Conservation (phyloP, 805 yeast genomes). For the Candida loeiensis region DNA sequence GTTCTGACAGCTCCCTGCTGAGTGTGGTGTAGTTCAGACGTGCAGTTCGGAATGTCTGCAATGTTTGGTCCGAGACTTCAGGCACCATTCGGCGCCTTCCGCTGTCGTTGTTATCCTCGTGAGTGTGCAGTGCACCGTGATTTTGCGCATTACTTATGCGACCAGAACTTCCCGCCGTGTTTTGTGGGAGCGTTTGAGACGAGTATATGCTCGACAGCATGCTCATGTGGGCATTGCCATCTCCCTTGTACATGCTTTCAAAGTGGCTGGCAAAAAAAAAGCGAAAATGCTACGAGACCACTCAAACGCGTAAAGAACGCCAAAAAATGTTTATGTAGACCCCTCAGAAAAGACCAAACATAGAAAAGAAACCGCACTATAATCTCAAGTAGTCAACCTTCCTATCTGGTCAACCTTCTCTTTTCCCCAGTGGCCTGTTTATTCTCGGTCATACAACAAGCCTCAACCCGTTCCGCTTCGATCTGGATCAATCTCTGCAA, state of each 20-base stretch:
- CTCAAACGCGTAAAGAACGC: not conserved
- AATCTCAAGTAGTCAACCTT: no score
- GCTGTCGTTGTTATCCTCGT: not conserved
- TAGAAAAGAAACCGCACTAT: no score
- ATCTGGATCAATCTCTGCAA: no score
- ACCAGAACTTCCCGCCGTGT: not conserved
- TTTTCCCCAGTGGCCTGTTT: no score
- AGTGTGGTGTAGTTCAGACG: conserved; percentile 2
- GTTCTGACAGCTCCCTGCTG: conserved; percentile 2
- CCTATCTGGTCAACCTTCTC: no score
- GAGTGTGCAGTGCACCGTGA: not conserved
- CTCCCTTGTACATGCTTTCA: not conserved
- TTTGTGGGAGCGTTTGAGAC: not conserved
- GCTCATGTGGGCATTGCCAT: not conserved
- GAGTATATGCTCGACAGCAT: conserved; percentile 10
- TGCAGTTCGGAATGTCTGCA: conserved; percentile 1
- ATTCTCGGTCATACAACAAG: no score
- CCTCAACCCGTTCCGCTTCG: no score
- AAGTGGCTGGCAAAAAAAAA: not conserved
- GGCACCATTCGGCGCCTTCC: not conserved
- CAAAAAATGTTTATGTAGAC: no score
- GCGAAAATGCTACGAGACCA: not conserved
- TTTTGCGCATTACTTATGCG: not conserved
- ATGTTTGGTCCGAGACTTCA: conserved; percentile 4
- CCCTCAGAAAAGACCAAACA: no score